Evolutionary conservation across 148 eudicot species (phyloP).

Genomic region (Rhododendron vialii): DNA sequence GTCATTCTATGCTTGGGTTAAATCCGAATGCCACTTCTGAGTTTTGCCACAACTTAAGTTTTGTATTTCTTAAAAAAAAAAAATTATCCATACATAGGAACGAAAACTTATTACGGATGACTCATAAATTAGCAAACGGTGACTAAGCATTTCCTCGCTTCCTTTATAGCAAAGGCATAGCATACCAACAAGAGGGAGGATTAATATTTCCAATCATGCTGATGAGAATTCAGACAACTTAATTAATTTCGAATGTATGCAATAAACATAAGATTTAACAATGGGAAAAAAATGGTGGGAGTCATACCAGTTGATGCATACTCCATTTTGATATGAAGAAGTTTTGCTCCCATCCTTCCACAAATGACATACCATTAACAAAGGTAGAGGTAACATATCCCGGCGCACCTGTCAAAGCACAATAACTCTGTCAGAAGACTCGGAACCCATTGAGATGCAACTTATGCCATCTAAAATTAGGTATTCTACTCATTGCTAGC

Average conservation of each 20-base stretch:
- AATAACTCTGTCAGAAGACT: conserved; percentile 4
- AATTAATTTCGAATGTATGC: background rate
- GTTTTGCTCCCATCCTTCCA: conserved; percentile 96
- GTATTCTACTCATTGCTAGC: background rate
- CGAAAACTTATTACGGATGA: background rate
- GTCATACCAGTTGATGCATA: conserved; percentile 95
- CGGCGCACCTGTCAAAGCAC: conserved; percentile 74
- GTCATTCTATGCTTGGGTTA: background rate
- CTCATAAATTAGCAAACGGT: background rate
- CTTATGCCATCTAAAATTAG: background rate
- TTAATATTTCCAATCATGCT: background rate
- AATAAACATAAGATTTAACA: background rate
- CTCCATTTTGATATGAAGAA: conserved; percentile 97
- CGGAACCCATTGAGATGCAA: background rate
- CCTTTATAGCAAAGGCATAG: background rate
- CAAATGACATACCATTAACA: conserved; percentile 90
- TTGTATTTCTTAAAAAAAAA: too few relatives aligned
- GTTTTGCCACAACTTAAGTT: background rate
- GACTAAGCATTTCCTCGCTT: background rate
- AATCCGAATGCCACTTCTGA: background rate
- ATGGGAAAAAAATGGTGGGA: background rate
- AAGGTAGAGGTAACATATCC: conserved; percentile 87
- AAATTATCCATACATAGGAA: background rate
- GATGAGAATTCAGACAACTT: background rate
- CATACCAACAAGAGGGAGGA: background rate